These are phyloP conservation scores for Microbotryum intermedium DNA, from an alignment of 1,284 basidiomycete genomes.

Conservation along the genomic window DNA sequence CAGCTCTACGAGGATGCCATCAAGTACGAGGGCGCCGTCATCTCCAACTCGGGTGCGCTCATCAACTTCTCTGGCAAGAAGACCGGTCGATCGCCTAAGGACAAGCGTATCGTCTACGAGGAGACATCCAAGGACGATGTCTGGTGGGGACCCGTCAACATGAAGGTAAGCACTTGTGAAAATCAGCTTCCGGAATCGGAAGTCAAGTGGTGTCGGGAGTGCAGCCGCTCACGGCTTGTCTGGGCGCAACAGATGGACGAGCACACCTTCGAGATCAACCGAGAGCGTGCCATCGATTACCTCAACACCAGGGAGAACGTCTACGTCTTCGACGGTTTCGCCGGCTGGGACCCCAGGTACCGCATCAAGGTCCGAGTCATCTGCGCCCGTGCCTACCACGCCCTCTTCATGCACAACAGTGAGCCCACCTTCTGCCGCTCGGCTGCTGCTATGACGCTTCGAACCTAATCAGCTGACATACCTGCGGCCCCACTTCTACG, in stretches of 20 bases:
- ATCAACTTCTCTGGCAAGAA: slow-evolving; percentile 99
- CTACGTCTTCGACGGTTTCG: slow-evolving; percentile 54
- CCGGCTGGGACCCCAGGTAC: slow-evolving; percentile 90
- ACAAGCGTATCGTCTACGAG: slow-evolving; percentile 99
- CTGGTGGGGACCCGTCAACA: slow-evolving; percentile 99
- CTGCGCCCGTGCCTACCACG: slow-evolving; percentile 96
- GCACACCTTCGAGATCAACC: slow-evolving; percentile 99
- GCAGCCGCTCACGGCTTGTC: too few relatives aligned
- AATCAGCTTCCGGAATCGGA: too few relatives aligned
- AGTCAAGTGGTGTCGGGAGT: too few relatives aligned
- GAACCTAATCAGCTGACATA: slow-evolving; percentile 7
- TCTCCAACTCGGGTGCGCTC: slow-evolving; percentile 88
- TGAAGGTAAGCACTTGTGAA: slow-evolving; percentile 48
- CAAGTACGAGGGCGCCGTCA: slow-evolving; percentile 94
- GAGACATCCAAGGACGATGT: slow-evolving; percentile 95
- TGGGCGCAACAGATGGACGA: slow-evolving; percentile 36
- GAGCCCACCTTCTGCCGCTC: slow-evolving; percentile 39
- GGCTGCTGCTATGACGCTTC: slow-evolving; percentile 5
- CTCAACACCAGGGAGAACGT: slow-evolving; percentile 98
- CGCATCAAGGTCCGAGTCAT: slow-evolving; percentile 99
- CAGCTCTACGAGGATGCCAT: slow-evolving; percentile 97
- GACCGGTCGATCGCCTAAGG: slow-evolving; percentile 95
- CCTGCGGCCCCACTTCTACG: slow-evolving; percentile 1
- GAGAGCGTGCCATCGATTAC: slow-evolving; percentile 99
- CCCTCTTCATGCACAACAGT: slow-evolving; percentile 86